Base-by-base conservation (phyloP, 345 rosid species). In the Noccaea caerulescens region DNA sequence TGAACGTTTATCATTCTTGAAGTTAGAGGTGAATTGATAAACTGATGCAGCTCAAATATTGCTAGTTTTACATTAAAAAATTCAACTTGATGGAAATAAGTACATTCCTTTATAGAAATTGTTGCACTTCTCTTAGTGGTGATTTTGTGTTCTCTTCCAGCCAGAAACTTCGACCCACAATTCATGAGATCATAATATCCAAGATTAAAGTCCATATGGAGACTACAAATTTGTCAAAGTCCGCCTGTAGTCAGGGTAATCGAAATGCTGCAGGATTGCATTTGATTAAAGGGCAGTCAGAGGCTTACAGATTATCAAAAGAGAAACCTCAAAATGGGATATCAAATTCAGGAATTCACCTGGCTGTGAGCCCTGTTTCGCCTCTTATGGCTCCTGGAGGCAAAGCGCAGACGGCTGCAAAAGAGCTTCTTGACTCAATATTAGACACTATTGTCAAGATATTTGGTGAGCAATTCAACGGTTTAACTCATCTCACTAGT, bases 361-460 rank as follows among this genome's bases (percentile, higher is more conserved):
- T 85, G 79, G 87, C 98, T 71, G 96, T 88, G 72, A 94, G 98
- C 81, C 99, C 99, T 59, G 99, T 91, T 60, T 94, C 99, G 1
- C 84, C 96, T 55, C 80, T 88, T 66, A 91, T 94, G 99, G 95
- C 95, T 80, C 99, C 99, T 72, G 75, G 82, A 63, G 99, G 99
- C 63, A 94, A 85, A 81, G 98, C 97, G 44, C 99, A 94, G 84
- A 77, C 78, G 79, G 85, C 98, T 58, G 87, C 97, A 27, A 91
- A 80, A 76, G 95, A 88, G 76, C 96, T 94, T 79, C 95, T 94
- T 68, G 87, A 89, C 86, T 91, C 97, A 69, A 82, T 89, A 82
- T 83, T 94, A 80, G 93, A 91, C 56, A 76, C 87, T 33, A 79
- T 88, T 76, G 89, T 91, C 76, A 85, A 76, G 69, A 87, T 94